Percentiles rank a stretch among this genome's conserved stretches.
phyloP scores from a whole-genome alignment of 768 basidiomycete species.

The Exsudoporus frostii region DNA sequence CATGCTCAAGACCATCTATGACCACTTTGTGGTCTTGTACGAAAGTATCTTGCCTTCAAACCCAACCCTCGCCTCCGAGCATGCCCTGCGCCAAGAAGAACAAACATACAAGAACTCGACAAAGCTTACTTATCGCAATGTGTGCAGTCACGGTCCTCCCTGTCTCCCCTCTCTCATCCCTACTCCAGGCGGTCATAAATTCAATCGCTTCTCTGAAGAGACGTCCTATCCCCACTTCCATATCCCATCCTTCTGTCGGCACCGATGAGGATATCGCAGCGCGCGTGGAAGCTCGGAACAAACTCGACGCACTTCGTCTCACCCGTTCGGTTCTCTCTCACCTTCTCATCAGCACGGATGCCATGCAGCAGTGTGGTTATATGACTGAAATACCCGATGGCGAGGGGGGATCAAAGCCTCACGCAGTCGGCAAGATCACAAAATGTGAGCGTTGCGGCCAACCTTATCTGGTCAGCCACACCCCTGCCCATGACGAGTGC shows the following conservation, averaged over 20 bases:
- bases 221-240: conserved; percentile 51
- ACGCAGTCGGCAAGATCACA: conserved; percentile 54
- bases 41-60: conserved; percentile 47
- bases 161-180: conserved; percentile 10
- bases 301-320: conserved; percentile 51
- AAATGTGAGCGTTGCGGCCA: conserved; percentile 80
- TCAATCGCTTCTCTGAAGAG: conserved; percentile 51
- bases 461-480: conserved; percentile 63
- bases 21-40: conserved; percentile 72
- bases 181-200: conserved; percentile 46
- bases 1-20: conserved; percentile 71
- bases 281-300: conserved; percentile 53
- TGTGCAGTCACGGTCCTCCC: conserved; percentile 31
- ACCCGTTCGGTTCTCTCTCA: conserved; percentile 52
- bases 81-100: conserved; percentile 79
- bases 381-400: conserved; percentile 64
- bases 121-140: conserved; percentile 82
- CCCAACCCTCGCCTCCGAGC: conserved; percentile 66
- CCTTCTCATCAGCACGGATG: conserved; percentile 54
- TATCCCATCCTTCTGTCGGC: conserved; percentile 71
- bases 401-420: conserved; percentile 61
- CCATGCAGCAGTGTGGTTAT: conserved; percentile 68
- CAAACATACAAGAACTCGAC: conserved; percentile 73
- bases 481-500: conserved; percentile 61
- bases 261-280: conserved; percentile 62